Base-by-base conservation (phyloP, 129 eudicot genomes). In the Centella asiatica region DNA sequence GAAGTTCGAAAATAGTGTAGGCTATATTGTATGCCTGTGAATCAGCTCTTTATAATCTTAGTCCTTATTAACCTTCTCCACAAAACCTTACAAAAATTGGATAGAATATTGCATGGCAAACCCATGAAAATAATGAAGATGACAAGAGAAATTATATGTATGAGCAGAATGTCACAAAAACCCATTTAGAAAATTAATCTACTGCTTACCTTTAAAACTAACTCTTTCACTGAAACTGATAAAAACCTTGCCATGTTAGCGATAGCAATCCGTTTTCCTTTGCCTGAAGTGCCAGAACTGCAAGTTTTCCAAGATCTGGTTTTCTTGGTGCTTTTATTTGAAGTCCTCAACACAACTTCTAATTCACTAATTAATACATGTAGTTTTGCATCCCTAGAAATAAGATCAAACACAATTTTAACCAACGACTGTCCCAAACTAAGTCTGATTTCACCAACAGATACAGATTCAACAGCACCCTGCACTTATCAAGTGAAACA, bases 201-300 rank as follows among this genome's bases (percentile, higher is more conserved):
- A 19, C 29, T 51, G 31, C 63, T 70, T 74, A 79, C 98, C 95
- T 87, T 92, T 27, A 92, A 69, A 49, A 64, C 74, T 78, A 92
- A 70, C 46, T 87, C 98, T 25, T 95, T 78, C 58, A 92, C 72
- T 47, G 88, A 80, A 56, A 92, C 76, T 14, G 98, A 92, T 72
- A 92, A 66, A 67, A 87, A 92, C 60, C 90, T 87, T 57, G 95
- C 96, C 76, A 92, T 69, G 65, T 92, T 92, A 65, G 94, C 95
- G 74, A 87, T 80, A 66, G 84, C 86, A 90, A 81, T 87, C 98
- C 96, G 87, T 79, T 84, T 84, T 51, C 98, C 98, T 80, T 81
- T 75, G 73, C 96, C 95, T 64, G 94, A 78, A 60, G 60, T 77
- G 73, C 79, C 69, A 37, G 81, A 66, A 24, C 44, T 67, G 50